Conservation (phyloP, 2,329 filamentous ascomycete species). For the Diaporthe batatas region DNA sequence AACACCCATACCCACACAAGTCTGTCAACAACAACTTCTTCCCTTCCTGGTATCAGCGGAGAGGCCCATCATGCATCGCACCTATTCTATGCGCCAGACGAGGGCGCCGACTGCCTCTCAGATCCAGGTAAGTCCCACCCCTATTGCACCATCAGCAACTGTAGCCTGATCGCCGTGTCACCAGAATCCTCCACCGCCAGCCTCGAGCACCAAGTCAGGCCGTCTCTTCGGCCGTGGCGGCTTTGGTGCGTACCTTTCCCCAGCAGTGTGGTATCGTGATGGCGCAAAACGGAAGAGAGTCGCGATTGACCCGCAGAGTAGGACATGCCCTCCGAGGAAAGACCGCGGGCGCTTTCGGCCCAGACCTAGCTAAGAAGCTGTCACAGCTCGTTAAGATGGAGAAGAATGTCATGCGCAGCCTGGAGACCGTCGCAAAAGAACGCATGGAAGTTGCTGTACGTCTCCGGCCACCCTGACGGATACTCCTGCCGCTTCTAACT, state of each 20-base stretch:
- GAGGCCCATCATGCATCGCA: slow-evolving; percentile 84
- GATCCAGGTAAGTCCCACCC: slow-evolving; percentile 64
- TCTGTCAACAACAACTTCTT: slow-evolving; percentile 11
- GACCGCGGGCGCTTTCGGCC: slow-evolving; percentile 80
- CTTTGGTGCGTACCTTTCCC: slow-evolving; percentile 75
- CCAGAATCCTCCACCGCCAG: slow-evolving; percentile 92
- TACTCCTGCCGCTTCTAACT: slow-evolving; percentile 11
- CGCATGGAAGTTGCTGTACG: slow-evolving; percentile 98
- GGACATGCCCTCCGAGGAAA: slow-evolving; percentile 79
- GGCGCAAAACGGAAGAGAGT: neutral
- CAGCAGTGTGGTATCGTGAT: neutral
- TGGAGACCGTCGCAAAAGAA: slow-evolving; percentile 94
- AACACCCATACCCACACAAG: slow-evolving; percentile 9
- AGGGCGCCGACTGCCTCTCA: slow-evolving; percentile 94
- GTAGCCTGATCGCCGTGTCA: slow-evolving; percentile 22
- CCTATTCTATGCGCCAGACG: slow-evolving; percentile 98
- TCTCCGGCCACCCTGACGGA: neutral
- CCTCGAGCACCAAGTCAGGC: slow-evolving; percentile 90
- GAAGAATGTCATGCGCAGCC: slow-evolving; percentile 99
- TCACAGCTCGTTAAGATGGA: slow-evolving; percentile 99
- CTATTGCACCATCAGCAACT: neutral
- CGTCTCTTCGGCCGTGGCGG: slow-evolving; percentile 89
- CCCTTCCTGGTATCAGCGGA: neutral
- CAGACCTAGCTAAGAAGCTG: slow-evolving; percentile 97
- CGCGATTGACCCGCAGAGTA: slow-evolving; percentile 50